Percentiles rank a stretch among this genome's conserved stretches.
Conservation (phyloP, 208 protist species). For the Crithidia bombi region DNA sequence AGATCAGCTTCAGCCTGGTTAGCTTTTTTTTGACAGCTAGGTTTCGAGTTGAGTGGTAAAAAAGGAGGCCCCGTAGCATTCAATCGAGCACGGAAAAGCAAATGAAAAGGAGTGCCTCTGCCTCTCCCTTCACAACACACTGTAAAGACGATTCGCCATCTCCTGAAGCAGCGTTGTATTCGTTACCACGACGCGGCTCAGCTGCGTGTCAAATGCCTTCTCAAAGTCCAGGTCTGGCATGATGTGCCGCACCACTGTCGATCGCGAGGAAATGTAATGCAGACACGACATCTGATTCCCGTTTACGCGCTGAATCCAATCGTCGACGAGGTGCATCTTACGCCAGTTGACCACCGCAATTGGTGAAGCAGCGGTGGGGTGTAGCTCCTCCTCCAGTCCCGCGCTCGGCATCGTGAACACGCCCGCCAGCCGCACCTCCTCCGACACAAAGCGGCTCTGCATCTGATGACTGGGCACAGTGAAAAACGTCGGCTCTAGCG, state of each 20-base stretch:
- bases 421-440: slow-evolving; percentile 19
- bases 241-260: slow-evolving; percentile 32
- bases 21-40: no score
- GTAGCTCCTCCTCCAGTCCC: slow-evolving; percentile 9
- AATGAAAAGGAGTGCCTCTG: background rate
- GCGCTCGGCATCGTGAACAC: slow-evolving; percentile 1
- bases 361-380: slow-evolving; percentile 8
- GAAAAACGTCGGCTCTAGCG: slow-evolving; percentile 46
- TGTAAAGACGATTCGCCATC: slow-evolving; percentile 43
- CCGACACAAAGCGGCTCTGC: slow-evolving; percentile 22
- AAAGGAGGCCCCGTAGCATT: background rate
- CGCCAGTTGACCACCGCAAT: slow-evolving; percentile 62
- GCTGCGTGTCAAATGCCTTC: slow-evolving; percentile 41
- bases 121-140: slow-evolving; percentile 10
- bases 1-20: no score
- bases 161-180: slow-evolving; percentile 33
- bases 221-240: slow-evolving; percentile 35
- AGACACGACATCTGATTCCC: slow-evolving; percentile 40
- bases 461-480: slow-evolving; percentile 26
- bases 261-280: slow-evolving; percentile 38
- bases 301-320: slow-evolving; percentile 38
- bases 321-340: slow-evolving; percentile 54
- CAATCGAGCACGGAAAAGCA: slow-evolving; percentile 12
- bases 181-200: slow-evolving; percentile 34
- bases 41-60: background rate